Evolutionary conservation across 768 basidiomycete genomes (phyloP), one percentile per base, ranked within the genome.

Genomic region (Tricholomella constricta): DNA sequence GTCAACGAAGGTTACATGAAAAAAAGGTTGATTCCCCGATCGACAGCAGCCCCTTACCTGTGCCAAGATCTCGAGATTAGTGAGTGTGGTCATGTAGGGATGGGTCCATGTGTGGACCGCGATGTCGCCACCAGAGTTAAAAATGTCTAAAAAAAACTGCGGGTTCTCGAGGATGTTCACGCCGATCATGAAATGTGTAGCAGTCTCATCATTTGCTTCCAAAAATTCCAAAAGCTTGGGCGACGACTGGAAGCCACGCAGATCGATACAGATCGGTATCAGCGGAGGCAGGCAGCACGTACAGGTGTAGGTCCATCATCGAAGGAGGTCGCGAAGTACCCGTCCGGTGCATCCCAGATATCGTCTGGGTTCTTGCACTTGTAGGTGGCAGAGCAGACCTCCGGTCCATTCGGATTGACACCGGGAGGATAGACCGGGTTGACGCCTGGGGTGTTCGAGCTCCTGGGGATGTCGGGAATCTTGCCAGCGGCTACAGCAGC

Each of bases 101-200:
- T 91, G 89, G 0, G 83, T 83, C 79, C 79, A 90, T 0, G 85
- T 87, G 61, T 87, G 84, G 0, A 78, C 77, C 4, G 75, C 79
- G 42, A 82, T 76, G 45, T 80, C 79, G 42, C 74, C 62, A 2
- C 72, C 74, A 19, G 66, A 65, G 23, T 75, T 66, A 62, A 83
- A 83, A 0, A 84, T 84, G 9, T 64, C 62, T 52, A 72, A 57
- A 69, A 94, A 91, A 41, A 76, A 61, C 8, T 74, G 64, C 4
- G 84, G 80, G 63, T 88, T 73, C 36, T 64, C 45, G 23, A 89
- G 60, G 52, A 94, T 88, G 64, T 93, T 89, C 29, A 78, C 65
- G 15, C 94, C 94, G 57, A 97, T 95, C 77, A 94, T 82, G 68
- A 95, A 96, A 65, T 95, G 92, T 4, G 94, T 95, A 3, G 84